Evolutionary conservation across 768 basidiomycete genomes (phyloP).

Genomic region (Mycena sanguinolenta): DNA sequence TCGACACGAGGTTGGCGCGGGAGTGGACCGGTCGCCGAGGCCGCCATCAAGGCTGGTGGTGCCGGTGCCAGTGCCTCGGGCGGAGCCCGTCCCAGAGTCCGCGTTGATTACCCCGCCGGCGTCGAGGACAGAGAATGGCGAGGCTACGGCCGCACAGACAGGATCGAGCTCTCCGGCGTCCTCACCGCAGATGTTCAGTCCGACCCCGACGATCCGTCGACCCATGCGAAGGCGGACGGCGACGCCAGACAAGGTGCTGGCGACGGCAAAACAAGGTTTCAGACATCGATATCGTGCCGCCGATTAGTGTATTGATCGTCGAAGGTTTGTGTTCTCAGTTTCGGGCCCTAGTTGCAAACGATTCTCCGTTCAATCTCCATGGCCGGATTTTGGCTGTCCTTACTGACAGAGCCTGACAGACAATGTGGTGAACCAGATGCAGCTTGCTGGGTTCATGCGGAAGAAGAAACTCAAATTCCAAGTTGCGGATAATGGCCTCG

Average conservation of each 20-base stretch:
- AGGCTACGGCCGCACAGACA: not conserved
- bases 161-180: slow-evolving; percentile 13
- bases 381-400: not conserved
- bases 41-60: not conserved
- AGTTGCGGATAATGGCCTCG: slow-evolving; percentile 93
- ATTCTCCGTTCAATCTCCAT: not conserved
- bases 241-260: slow-evolving; percentile 45
- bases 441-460: slow-evolving; percentile 96
- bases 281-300: slow-evolving; percentile 88
- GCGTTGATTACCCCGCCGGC: slow-evolving; percentile 16
- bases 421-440: slow-evolving; percentile 98
- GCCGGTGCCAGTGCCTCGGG: not conserved
- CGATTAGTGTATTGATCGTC: slow-evolving; percentile 97
- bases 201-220: slow-evolving; percentile 28
- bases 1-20: not conserved
- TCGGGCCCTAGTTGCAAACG: not conserved
- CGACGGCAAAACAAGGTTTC: slow-evolving; percentile 63
- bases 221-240: slow-evolving; percentile 41
- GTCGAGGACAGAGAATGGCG: slow-evolving; percentile 14
- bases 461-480: slow-evolving; percentile 97
- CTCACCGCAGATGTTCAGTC: slow-evolving; percentile 23
- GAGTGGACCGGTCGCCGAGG: not conserved
- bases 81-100: not conserved
- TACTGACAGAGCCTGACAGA: slow-evolving; percentile 62
- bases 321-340: slow-evolving; percentile 75